Percentiles rank a stretch among this genome's conserved stretches.
These are phyloP conservation scores for Nicotiana obtusifolia DNA, from an alignment of 257 asterid species.

Conservation along the genomic window DNA sequence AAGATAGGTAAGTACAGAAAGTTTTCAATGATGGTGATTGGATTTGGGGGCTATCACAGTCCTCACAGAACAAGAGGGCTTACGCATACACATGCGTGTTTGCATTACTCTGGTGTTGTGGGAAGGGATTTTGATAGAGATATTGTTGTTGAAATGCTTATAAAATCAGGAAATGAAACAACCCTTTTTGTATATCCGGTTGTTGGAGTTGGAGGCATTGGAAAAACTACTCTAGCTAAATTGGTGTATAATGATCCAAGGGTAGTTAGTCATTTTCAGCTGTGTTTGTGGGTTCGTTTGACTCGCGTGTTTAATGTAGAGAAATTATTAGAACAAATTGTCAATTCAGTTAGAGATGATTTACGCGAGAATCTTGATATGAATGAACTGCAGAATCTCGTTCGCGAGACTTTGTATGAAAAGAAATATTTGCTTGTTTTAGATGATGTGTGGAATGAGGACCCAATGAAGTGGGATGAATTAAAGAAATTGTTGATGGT, in stretches of 20 bases:
- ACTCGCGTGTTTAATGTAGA: slow-evolving; percentile 18
- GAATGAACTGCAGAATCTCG: slow-evolving; percentile 14
- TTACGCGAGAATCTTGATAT: slow-evolving; percentile 2
- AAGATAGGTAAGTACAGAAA: neutral
- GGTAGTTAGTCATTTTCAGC: slow-evolving; percentile 10
- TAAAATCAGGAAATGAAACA: slow-evolving; percentile 2
- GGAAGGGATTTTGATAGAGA: slow-evolving; percentile 23
- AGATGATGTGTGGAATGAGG: slow-evolving; percentile 35
- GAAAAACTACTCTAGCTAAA: slow-evolving; percentile 30
- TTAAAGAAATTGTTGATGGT: slow-evolving; percentile 18
- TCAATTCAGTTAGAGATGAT: slow-evolving; percentile 5
- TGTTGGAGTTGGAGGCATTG: slow-evolving; percentile 32
- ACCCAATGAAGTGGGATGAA: slow-evolving; percentile 15
- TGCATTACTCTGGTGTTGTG: slow-evolving; percentile 1
- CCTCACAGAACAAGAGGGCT: neutral
- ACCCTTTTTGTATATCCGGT: slow-evolving; percentile 21
- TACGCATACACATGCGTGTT: neutral
- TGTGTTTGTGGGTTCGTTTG: slow-evolving; percentile 23
- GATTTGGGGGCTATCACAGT: neutral
- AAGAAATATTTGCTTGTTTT: slow-evolving; percentile 19
- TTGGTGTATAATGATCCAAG: slow-evolving; percentile 23
- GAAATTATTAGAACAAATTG: slow-evolving; percentile 17
- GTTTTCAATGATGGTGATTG: neutral
- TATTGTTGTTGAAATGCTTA: slow-evolving; percentile 1
- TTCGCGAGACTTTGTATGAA: slow-evolving; percentile 20